These are phyloP conservation scores for Physcomitrium patens DNA, from an alignment of 225 moss, liverwort and hornwort species.

Conservation along the genomic window DNA sequence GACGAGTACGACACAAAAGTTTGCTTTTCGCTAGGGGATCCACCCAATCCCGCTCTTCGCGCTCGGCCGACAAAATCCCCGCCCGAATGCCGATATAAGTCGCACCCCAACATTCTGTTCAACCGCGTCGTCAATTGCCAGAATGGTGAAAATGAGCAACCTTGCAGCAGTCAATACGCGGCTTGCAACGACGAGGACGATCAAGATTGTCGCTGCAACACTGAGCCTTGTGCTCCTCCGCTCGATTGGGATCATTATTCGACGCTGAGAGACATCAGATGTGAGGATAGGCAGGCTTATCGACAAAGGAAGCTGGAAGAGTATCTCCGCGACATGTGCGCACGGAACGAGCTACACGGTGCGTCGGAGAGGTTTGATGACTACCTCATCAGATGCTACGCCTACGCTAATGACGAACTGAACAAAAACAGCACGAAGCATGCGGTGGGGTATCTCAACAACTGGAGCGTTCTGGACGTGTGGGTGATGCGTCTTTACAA, in stretches of 20 bases:
- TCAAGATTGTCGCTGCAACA: not conserved
- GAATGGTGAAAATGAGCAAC: not conserved
- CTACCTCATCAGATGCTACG: conserved; percentile 48
- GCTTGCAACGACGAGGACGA: conserved; percentile 8
- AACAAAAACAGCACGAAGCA: conserved; percentile 41
- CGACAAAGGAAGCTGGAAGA: conserved; percentile 47
- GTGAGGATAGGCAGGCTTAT: conserved; percentile 30
- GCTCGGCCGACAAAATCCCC: conserved; percentile 32
- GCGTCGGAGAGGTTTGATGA: conserved; percentile 29
- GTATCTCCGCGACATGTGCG: conserved; percentile 39
- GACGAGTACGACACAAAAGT: conserved; percentile 43
- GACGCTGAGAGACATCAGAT: conserved; percentile 3
- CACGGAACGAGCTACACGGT: conserved; percentile 16
- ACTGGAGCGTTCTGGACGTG: conserved; percentile 29
- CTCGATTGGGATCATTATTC: conserved; percentile 41
- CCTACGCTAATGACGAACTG: conserved; percentile 45
- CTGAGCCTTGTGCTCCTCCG: conserved; percentile 29
- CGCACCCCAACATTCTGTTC: conserved; percentile 33
- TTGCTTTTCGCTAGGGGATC: not conserved
- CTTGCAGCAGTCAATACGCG: not conserved
- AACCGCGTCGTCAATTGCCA: conserved; percentile 12
- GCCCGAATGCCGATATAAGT: conserved; percentile 2
- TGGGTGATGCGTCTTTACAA: conserved; percentile 46
- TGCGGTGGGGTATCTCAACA: conserved; percentile 35
- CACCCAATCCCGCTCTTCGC: not conserved